Evolutionary conservation across 305 asterid genomes (phyloP).

Genomic region (Fraxinus platypoda): DNA sequence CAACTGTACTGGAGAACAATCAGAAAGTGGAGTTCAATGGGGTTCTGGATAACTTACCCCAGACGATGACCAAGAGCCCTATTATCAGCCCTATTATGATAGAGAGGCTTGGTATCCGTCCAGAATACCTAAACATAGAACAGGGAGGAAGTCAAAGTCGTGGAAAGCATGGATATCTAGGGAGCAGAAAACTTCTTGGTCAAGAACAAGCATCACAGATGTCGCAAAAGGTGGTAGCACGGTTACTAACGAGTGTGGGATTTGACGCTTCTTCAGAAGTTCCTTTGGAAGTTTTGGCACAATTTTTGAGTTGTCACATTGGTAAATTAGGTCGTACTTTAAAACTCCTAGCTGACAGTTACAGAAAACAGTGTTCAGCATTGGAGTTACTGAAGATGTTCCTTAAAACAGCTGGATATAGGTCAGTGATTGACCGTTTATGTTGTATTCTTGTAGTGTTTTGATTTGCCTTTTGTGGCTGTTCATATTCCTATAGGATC

Average conservation of each 20-base stretch:
- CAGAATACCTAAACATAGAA: conserved; percentile 91
- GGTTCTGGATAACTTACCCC: conserved; percentile 85
- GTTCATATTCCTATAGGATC: conserved; percentile 14
- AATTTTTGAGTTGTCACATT: conserved; percentile 73
- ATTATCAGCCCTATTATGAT: conserved; percentile 76
- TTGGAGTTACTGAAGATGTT: conserved; percentile 87
- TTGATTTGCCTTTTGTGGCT: conserved; percentile 15
- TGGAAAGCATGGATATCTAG: conserved; percentile 62
- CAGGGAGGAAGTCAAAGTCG: conserved; percentile 56
- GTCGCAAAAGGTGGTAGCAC: conserved; percentile 77
- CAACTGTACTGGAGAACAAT: conserved; percentile 35
- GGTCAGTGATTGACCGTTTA: conserved; percentile 48
- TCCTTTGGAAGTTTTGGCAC: conserved; percentile 66
- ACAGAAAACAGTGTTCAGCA: conserved; percentile 84
- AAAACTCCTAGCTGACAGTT: conserved; percentile 86
- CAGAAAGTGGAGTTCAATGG: conserved; percentile 72
- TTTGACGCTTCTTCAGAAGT: conserved; percentile 80
- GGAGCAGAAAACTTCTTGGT: conserved; percentile 58
- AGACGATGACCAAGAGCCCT: conserved; percentile 62
- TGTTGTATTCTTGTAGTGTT: conserved; percentile 19
- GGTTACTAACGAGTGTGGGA: conserved; percentile 57
- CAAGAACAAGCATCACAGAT: conserved; percentile 75
- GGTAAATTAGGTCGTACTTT: conserved; percentile 73
- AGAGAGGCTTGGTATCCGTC: conserved; percentile 96
- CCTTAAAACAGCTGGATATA: conserved; percentile 73